Evolutionary conservation across 208 protist species (phyloP).

Genomic region (Angomonas ambiguus): DNA sequence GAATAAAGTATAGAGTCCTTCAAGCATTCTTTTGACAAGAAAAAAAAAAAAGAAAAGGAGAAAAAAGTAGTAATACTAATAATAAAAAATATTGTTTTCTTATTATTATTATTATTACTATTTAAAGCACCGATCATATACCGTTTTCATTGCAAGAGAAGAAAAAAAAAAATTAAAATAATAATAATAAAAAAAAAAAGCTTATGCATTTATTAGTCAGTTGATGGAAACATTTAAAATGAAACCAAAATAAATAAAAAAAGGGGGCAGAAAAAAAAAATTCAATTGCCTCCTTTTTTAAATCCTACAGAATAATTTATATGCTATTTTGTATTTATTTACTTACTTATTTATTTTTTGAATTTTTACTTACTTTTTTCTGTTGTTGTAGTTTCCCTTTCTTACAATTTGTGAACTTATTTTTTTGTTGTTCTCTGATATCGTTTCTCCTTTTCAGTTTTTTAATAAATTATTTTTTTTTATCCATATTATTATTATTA

Average conservation of each 20-base stretch:
- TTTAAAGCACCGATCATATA: no score
- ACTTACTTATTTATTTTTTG: not conserved
- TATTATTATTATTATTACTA: no score
- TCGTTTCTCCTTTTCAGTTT: not conserved
- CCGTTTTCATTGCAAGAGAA: no score
- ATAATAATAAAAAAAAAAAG: not conserved
- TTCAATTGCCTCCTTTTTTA: no score
- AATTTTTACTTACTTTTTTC: not conserved
- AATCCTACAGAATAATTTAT: not conserved
- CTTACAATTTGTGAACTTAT: no score
- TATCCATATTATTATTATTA: slow-evolving; percentile 5
- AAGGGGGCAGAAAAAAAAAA: no score
- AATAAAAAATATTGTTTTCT: not conserved
- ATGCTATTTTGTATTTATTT: not conserved
- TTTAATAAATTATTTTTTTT: not conserved
- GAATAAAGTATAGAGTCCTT: slow-evolving; percentile 8
- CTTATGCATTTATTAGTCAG: not conserved
- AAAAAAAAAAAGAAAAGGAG: slow-evolving; percentile 5
- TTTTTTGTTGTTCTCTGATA: no score
- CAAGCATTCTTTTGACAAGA: slow-evolving; percentile 7
- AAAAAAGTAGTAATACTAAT: slow-evolving; percentile 7
- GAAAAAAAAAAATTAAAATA: no score
- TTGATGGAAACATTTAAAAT: not conserved
- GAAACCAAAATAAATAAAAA: no score
- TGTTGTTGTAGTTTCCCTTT: not conserved